Evolutionary conservation across 306 rosid genomes (phyloP), one percentile per base, ranked within the genome.

Genomic region (Lathyrus tuberosus): DNA sequence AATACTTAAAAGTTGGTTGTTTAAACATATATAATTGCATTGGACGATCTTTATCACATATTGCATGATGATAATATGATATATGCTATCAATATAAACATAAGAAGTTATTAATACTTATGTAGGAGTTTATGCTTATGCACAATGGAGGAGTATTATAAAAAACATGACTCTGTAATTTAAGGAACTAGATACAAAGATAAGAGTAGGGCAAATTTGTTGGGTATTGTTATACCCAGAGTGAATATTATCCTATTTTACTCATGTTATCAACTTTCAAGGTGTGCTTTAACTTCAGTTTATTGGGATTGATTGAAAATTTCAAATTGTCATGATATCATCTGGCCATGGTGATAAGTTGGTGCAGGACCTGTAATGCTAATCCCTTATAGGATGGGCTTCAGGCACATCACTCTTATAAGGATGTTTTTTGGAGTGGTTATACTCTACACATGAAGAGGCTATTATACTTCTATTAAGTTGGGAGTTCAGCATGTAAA

Each of bases 241-340:
- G 38, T 33, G 38, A 33, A 6, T 33, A 33, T 33, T 33, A 6
- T 33, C 9, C 38, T 33, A 33, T 33, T 33, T 49, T 49, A 52
- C 62, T 62, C 59, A 53, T 31, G 41, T 73, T 61, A 37, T 79
- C 71, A 63, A 62, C 57, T 68, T 74, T 41, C 42, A 44, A 53
- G 54, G 49, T 62, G 35, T 38, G 30, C 51, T 47, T 17, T 46
- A 35, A 42, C 69, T 46, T 46, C 40, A 48, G 37, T 42, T 74
- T 56, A 30, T 26, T 70, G 53, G 60, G 58, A 74, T 79, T 54
- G 24, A 2, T 56, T 69, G 51, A 37, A 69, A 20, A 22, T 65
- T 58, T 68, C 37, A 26, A 38, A 42, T 28, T 53, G 4, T 53
- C 35, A 22, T 53, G 60, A 53, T 51, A 52, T 62, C 75, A 48